Percentiles rank a stretch among this genome's conserved stretches.
phyloP scores from a whole-genome alignment of 2,329 filamentous ascomycete genomes.

The Diaporthe sp. region DNA sequence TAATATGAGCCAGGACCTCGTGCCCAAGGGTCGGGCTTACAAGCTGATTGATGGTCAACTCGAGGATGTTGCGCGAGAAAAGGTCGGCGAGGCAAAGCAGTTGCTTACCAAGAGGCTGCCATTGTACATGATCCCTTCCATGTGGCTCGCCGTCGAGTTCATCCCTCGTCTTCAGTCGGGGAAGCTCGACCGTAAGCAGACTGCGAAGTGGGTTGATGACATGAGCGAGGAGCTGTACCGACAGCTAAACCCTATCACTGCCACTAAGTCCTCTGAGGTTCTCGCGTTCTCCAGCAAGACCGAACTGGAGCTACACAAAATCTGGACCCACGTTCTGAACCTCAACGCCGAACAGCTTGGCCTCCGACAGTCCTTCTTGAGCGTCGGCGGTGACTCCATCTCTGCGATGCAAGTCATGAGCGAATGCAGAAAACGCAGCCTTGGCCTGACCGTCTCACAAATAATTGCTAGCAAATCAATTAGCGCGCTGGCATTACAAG shows the following conservation, averaged over 20 bases:
- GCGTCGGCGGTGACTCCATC: slow-evolving; percentile 60
- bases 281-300: neutral
- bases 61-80: neutral
- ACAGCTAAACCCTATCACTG: neutral
- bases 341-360: slow-evolving; percentile 38
- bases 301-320: neutral
- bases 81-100: neutral
- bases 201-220: slow-evolving; percentile 1
- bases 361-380: slow-evolving; percentile 61
- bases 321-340: slow-evolving; percentile 11
- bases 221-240: slow-evolving; percentile 9
- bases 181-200: slow-evolving; percentile 17
- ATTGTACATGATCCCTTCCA: neutral
- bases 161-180: slow-evolving; percentile 3
- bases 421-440: slow-evolving; percentile 49
- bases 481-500: neutral
- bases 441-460: slow-evolving; percentile 53
- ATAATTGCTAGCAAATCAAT: slow-evolving; percentile 50
- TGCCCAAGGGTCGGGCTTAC: neutral
- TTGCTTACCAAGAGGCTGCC: neutral
- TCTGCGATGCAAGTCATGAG: slow-evolving; percentile 58
- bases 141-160: slow-evolving; percentile 8
- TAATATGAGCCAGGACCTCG: neutral
- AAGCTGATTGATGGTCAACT: neutral
- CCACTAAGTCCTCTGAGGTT: neutral